Percentiles rank a stretch among this genome's conserved stretches.
Evolutionary conservation across 805 yeast species (phyloP).

Genomic region (Nakazawaea ambrosiae): DNA sequence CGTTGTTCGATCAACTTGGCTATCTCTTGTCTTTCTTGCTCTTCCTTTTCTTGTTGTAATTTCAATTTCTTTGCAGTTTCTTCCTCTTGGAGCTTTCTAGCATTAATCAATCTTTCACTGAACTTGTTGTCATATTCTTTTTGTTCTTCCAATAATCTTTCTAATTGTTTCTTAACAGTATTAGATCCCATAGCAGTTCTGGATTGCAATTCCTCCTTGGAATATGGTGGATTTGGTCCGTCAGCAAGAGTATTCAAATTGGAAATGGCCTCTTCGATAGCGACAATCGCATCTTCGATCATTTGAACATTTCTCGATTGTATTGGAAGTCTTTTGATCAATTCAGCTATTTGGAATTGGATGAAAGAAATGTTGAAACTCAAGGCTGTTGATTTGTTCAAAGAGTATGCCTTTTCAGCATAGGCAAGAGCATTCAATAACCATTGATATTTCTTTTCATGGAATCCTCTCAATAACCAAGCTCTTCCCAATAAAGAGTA

Average conservation of each 20-base stretch:
- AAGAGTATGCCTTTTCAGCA: constrained; percentile 48
- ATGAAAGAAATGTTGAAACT: constrained; percentile 79
- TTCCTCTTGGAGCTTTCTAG: constrained; percentile 57
- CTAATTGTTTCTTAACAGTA: constrained; percentile 67
- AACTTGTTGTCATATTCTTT: constrained; percentile 52
- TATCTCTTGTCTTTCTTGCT: constrained; percentile 41
- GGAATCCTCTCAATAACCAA: constrained; percentile 74
- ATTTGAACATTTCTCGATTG: constrained; percentile 57
- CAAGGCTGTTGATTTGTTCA: constrained; percentile 36
- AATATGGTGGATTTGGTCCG: constrained; percentile 63
- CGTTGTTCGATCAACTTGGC: constrained; percentile 45
- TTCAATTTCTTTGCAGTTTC: constrained; percentile 34
- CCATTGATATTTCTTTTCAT: constrained; percentile 57
- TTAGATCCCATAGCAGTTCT: constrained; percentile 82
- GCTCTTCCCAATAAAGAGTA: constrained; percentile 76
- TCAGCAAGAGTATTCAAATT: constrained; percentile 54
- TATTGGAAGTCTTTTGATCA: constrained; percentile 53
- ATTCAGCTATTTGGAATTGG: constrained; percentile 83
- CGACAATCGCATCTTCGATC: constrained; percentile 47
- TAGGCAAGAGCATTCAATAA: constrained; percentile 57
- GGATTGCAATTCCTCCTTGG: constrained; percentile 71
- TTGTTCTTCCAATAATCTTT: constrained; percentile 66
- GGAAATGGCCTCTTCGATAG: constrained; percentile 55
- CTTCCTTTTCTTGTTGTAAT: constrained; percentile 36
- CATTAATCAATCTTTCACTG: constrained; percentile 61